These are phyloP conservation scores for Rhodofomes roseus DNA, from an alignment of 1,284 basidiomycete genomes.

Conservation along the genomic window DNA sequence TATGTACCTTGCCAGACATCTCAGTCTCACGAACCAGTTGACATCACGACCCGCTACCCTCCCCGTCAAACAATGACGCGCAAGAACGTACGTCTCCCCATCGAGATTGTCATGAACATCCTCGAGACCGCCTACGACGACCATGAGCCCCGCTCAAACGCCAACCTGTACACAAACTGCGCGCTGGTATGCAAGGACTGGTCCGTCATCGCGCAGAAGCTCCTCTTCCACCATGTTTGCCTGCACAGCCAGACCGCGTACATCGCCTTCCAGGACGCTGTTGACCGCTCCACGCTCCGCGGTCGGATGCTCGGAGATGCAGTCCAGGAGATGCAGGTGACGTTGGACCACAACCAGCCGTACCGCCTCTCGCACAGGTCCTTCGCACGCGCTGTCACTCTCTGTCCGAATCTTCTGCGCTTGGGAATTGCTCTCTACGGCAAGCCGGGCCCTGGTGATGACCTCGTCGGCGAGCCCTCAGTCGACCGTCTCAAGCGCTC, in stretches of 20 bases:
- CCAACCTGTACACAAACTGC: slow-evolving; percentile 44
- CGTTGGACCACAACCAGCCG: slow-evolving; percentile 66
- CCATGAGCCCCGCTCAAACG: slow-evolving; percentile 35
- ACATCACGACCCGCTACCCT: slow-evolving; percentile 20
- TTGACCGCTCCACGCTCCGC: slow-evolving; percentile 41
- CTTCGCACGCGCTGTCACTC: slow-evolving; percentile 52
- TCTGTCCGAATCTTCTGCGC: slow-evolving; percentile 56
- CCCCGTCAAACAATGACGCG: slow-evolving; percentile 15
- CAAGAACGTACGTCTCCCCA: slow-evolving; percentile 37
- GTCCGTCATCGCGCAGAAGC: slow-evolving; percentile 56
- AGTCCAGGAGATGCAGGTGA: slow-evolving; percentile 49
- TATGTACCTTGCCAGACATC: slow-evolving; percentile 3
- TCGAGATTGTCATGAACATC: slow-evolving; percentile 60
- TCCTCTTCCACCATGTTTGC: slow-evolving; percentile 55
- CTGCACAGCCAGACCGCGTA: slow-evolving; percentile 51
- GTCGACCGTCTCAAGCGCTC: slow-evolving; percentile 44
- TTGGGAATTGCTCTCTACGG: slow-evolving; percentile 60
- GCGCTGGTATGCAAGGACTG: slow-evolving; percentile 63
- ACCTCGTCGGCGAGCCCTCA: slow-evolving; percentile 43
- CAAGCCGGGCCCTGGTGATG: slow-evolving; percentile 41
- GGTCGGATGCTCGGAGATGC: slow-evolving; percentile 48
- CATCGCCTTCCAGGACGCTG: slow-evolving; percentile 48
- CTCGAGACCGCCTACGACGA: slow-evolving; percentile 51
- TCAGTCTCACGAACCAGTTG: slow-evolving; percentile 2
- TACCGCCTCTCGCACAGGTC: slow-evolving; percentile 47